Evolutionary conservation across 176 grass and related monocot genomes (phyloP).

Genomic region (Dactylis glomerata): DNA sequence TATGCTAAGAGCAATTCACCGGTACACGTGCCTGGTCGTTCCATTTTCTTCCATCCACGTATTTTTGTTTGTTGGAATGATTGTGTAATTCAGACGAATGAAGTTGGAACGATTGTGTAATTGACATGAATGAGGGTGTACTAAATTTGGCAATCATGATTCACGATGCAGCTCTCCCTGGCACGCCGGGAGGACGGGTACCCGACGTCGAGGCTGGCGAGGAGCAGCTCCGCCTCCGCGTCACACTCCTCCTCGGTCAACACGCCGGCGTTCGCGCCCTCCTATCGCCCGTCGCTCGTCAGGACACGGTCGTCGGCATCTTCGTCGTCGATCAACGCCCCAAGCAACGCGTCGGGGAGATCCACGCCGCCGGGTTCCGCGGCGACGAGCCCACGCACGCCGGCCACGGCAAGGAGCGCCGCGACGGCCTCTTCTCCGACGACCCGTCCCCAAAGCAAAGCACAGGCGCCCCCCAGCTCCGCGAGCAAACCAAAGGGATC

Average conservation of each 20-base stretch:
- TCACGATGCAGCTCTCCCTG: neutral
- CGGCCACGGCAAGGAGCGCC: neutral
- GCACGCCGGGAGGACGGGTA: neutral
- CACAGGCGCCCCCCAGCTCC: neutral
- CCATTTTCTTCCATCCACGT: neutral
- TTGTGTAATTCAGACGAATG: neutral
- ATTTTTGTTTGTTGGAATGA: neutral
- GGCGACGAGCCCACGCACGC: constrained; percentile 10
- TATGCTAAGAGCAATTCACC: neutral
- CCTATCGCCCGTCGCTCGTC: neutral
- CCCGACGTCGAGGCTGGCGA: constrained; percentile 15
- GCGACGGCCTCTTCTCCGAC: too few species aligned
- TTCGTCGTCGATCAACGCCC: constrained; percentile 10
- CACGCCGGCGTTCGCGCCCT: neutral
- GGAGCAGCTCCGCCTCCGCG: constrained; percentile 6
- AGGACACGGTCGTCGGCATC: constrained; percentile 12
- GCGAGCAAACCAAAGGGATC: neutral
- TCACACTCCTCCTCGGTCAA: neutral
- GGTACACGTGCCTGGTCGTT: neutral
- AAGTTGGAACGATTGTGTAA: neutral
- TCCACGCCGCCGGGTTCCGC: neutral
- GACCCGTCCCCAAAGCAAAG: neutral
- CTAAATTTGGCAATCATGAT: neutral
- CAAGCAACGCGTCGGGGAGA: neutral
- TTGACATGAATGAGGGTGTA: neutral